A percentile compares a stretch with the other conserved stretches of the same genome.
phyloP scores from a whole-genome alignment of 257 asterid species.

The Coffea canephora region DNA sequence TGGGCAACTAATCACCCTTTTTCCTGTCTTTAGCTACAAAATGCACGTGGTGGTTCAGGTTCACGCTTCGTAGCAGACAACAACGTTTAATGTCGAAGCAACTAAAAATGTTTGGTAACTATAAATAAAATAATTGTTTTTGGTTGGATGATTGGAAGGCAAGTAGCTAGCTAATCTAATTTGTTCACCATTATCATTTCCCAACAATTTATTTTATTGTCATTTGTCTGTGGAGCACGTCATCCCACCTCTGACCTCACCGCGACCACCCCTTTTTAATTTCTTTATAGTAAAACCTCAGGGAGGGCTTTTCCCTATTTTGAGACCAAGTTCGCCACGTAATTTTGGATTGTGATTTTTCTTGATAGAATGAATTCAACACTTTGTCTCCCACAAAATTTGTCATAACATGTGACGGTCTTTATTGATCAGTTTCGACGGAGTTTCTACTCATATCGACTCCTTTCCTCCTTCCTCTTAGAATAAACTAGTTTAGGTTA shows the following conservation, averaged over 20 bases:
- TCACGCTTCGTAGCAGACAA: background rate
- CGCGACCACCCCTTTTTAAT: background rate
- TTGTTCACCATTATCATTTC: background rate
- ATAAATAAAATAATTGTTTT: background rate
- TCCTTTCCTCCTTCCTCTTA: too few relatives aligned
- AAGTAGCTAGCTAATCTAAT: background rate
- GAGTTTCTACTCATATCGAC: too few relatives aligned
- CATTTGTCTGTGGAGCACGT: background rate
- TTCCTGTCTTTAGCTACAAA: background rate
- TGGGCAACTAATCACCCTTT: background rate
- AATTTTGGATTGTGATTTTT: too few relatives aligned
- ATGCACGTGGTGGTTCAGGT: background rate
- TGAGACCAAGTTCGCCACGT: too few relatives aligned
- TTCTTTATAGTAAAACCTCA: background rate
- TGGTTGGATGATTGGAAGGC: background rate
- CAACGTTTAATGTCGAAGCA: background rate
- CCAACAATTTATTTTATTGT: background rate
- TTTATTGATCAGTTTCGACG: too few relatives aligned
- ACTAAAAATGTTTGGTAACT: background rate
- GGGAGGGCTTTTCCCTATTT: too few relatives aligned
- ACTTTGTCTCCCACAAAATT: too few relatives aligned
- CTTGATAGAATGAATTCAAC: too few relatives aligned
- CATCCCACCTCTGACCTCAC: background rate
- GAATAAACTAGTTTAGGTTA: too few relatives aligned
- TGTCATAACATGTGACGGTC: too few relatives aligned